Evolutionary conservation across 108 stramenopile genomes (phyloP).

Genomic region (Chaetoceros tenuissimus): DNA sequence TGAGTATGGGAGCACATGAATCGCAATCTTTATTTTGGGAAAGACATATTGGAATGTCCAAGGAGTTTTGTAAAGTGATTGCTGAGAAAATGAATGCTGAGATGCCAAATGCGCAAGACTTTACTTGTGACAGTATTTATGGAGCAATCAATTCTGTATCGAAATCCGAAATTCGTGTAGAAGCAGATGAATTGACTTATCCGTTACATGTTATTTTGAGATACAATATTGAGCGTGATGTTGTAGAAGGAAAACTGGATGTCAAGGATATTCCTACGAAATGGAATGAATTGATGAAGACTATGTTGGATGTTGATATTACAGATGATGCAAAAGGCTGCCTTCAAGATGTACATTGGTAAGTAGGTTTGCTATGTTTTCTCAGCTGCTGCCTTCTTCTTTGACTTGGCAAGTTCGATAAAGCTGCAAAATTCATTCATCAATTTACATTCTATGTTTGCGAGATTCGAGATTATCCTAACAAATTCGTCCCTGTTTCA

Average conservation of each 20-base stretch:
- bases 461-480: no score
- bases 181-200: slow-evolving; percentile 90
- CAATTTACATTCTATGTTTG: no score
- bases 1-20: slow-evolving; percentile 89
- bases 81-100: no score
- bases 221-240: slow-evolving; percentile 77
- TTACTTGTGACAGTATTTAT: slow-evolving; percentile 61
- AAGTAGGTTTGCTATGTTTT: no score
- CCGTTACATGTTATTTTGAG: slow-evolving; percentile 89
- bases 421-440: no score
- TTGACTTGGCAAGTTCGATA: no score
- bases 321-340: slow-evolving; percentile 70
- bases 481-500: no score
- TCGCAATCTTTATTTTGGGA: slow-evolving; percentile 87
- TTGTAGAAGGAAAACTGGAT: slow-evolving; percentile 55
- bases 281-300: slow-evolving; percentile 80
- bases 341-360: slow-evolving; percentile 91
- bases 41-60: slow-evolving; percentile 69
- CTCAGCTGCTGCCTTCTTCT: no score
- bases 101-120: no score
- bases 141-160: slow-evolving; percentile 67
- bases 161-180: slow-evolving; percentile 72
- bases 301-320: slow-evolving; percentile 62
- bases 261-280: slow-evolving; percentile 60
- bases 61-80: slow-evolving; percentile 51